Evolutionary conservation across 2,329 filamentous ascomycete genomes (phyloP).

Genomic region (Arthrobotrys sinensis): DNA sequence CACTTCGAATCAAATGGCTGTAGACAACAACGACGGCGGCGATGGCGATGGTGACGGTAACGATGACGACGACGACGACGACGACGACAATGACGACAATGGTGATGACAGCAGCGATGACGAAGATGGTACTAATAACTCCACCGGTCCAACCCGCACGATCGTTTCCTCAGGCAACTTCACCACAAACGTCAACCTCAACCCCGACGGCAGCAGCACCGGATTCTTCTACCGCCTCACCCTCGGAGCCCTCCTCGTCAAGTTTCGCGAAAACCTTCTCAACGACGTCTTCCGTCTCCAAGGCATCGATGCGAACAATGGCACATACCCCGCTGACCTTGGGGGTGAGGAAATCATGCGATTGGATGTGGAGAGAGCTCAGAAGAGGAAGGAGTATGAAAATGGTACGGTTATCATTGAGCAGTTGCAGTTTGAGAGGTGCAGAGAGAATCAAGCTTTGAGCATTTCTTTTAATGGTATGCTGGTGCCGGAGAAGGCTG

Average conservation of each 20-base stretch:
- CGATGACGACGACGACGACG: not conserved
- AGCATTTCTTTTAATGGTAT: constrained; percentile 41
- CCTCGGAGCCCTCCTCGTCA: constrained; percentile 41
- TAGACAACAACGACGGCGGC: constrained; percentile 6
- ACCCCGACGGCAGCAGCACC: constrained; percentile 18
- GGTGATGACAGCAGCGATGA: too few relatives aligned
- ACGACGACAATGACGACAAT: not conserved
- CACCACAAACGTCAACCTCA: constrained; percentile 29
- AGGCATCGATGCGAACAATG: constrained; percentile 14
- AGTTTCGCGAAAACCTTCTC: constrained; percentile 34
- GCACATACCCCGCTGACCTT: not conserved
- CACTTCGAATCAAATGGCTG: not conserved
- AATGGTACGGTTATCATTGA: constrained; percentile 31
- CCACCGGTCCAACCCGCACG: constrained; percentile 5
- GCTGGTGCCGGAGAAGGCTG: constrained; percentile 5
- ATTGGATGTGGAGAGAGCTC: not conserved
- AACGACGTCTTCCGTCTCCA: constrained; percentile 21
- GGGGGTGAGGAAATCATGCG: not conserved
- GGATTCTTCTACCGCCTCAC: constrained; percentile 32
- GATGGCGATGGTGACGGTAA: not conserved
- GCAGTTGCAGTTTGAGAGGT: constrained; percentile 36
- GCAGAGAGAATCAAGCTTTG: constrained; percentile 41
- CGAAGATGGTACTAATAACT: too few relatives aligned
- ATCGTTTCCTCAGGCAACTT: constrained; percentile 30
- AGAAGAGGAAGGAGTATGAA: constrained; percentile 26